phyloP scores from a whole-genome alignment of 2,329 filamentous ascomycete genomes.

The Aureobasidium subglaciale region DNA sequence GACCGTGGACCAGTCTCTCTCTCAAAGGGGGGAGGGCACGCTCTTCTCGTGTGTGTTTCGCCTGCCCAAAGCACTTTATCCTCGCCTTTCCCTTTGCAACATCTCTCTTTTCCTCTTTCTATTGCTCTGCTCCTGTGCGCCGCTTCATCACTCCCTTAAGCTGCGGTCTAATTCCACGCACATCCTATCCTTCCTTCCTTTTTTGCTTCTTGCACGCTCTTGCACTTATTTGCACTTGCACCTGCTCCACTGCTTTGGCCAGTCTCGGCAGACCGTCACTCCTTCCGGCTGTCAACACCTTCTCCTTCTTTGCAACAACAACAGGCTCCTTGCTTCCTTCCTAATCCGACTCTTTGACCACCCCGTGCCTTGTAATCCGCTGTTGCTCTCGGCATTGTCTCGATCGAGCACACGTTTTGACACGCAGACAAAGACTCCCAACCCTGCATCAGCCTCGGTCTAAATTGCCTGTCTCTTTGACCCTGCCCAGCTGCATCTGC shows the following conservation, averaged over 20 bases:
- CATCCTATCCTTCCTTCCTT: background rate
- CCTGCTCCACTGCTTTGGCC: conserved; percentile 14
- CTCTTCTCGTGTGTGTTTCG: conserved; percentile 14
- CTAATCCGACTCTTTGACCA: conserved; percentile 1
- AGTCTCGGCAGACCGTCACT: conserved; percentile 11
- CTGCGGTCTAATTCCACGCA: background rate
- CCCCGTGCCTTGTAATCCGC: background rate
- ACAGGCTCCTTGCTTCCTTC: conserved; percentile 5
- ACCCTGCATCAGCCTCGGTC: background rate
- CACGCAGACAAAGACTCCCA: background rate
- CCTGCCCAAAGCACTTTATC: conserved; percentile 12
- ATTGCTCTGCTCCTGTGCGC: conserved; percentile 11
- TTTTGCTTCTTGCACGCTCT: conserved; percentile 7
- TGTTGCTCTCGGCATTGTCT: conserved; percentile 13
- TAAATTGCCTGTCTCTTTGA: conserved; percentile 2
- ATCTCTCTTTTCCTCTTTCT: conserved; percentile 11
- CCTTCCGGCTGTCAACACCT: conserved; percentile 9
- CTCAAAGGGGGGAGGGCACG: conserved; percentile 11
- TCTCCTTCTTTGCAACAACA: background rate
- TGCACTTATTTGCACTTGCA: no score
- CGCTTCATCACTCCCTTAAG: conserved; percentile 15
- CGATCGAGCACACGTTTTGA: conserved; percentile 11
- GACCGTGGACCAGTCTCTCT: background rate
- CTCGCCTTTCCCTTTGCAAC: conserved; percentile 10
- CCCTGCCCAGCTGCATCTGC: background rate